These are phyloP conservation scores for Rhododendron simsii DNA, from an alignment of 148 eudicot genomes.

Conservation along the genomic window DNA sequence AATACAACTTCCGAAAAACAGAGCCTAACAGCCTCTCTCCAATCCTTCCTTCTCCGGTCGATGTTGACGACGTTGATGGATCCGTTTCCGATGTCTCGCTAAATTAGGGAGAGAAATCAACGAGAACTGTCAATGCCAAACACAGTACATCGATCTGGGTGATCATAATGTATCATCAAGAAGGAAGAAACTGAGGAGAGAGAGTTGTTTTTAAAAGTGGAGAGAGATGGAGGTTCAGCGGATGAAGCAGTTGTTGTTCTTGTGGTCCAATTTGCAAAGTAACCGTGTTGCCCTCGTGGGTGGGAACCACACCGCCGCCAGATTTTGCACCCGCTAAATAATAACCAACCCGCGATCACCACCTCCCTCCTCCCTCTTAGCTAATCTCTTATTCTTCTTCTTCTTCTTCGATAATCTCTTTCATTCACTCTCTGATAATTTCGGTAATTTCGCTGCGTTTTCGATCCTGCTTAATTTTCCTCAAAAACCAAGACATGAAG, in stretches of 20 bases:
- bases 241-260: constrained; percentile 33
- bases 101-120: constrained; percentile 17
- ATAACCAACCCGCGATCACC: neutral
- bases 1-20: neutral
- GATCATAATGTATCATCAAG: constrained; percentile 9
- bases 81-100: constrained; percentile 1
- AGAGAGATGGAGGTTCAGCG: constrained; percentile 42
- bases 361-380: neutral
- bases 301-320: constrained; percentile 63
- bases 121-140: constrained; percentile 5
- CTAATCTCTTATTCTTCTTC: neutral
- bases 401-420: neutral
- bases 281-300: constrained; percentile 47
- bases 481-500: neutral
- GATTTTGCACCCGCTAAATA: constrained; percentile 58
- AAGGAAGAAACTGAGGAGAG: neutral
- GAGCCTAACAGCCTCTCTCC: neutral
- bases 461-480: neutral
- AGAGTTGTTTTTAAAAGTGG: neutral
- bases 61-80: constrained; percentile 6
- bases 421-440: neutral
- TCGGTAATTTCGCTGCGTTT: neutral
- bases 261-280: constrained; percentile 26
- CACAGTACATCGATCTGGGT: constrained; percentile 25
- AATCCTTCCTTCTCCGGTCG: constrained; percentile 14